Conservation (phyloP, 2,329 filamentous ascomycete species). For the Sordariomycetes sp. region DNA sequence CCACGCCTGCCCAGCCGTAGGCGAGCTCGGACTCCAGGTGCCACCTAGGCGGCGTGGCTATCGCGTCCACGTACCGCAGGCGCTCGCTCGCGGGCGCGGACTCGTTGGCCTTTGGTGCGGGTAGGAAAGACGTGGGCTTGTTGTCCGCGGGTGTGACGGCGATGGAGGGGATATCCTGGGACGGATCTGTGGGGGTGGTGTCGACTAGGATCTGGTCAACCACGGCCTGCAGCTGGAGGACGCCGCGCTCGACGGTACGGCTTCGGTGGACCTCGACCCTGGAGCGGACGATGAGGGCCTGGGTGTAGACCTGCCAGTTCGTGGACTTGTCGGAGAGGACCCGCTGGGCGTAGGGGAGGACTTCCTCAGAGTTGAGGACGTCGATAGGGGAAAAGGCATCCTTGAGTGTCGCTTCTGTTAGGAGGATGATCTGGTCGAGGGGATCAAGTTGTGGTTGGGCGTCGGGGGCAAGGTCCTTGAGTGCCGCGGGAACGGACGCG, state of each 20-base stretch:
- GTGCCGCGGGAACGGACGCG: slow-evolving; percentile 37
- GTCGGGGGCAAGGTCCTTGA: slow-evolving; percentile 61
- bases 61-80: slow-evolving; percentile 71
- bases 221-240: slow-evolving; percentile 87
- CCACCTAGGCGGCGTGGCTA: slow-evolving; percentile 82
- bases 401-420: slow-evolving; percentile 79
- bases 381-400: slow-evolving; percentile 79
- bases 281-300: slow-evolving; percentile 80
- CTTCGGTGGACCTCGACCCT: slow-evolving; percentile 82
- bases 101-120: slow-evolving; percentile 62
- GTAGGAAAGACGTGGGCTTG: slow-evolving; percentile 65
- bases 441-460: slow-evolving; percentile 73
- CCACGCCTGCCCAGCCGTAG: slow-evolving; percentile 81
- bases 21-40: slow-evolving; percentile 90
- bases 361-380: slow-evolving; percentile 84
- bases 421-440: slow-evolving; percentile 80
- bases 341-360: slow-evolving; percentile 78
- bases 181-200: slow-evolving; percentile 32
- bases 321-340: slow-evolving; percentile 82
- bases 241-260: slow-evolving; percentile 76
- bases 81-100: slow-evolving; percentile 68
- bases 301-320: slow-evolving; percentile 97
- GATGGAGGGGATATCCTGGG: slow-evolving; percentile 30
- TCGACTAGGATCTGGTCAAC: slow-evolving; percentile 93
- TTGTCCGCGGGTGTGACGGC: slow-evolving; percentile 26